Evolutionary conservation across 148 eudicot genomes (phyloP).

Genomic region (Suaeda aralocaspica): DNA sequence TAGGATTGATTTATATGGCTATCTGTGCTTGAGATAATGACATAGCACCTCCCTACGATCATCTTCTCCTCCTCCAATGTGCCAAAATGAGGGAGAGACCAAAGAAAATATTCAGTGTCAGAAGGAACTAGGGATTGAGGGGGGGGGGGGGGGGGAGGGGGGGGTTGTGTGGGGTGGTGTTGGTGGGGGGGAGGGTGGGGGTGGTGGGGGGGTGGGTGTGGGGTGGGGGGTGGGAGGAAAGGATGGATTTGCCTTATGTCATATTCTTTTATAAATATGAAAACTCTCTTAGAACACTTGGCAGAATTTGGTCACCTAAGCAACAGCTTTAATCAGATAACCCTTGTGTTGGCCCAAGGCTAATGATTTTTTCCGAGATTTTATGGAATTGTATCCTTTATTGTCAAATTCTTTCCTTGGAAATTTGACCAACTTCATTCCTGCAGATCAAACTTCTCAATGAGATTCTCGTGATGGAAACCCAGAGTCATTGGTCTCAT

Average conservation of each 20-base stretch:
- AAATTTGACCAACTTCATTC: neutral
- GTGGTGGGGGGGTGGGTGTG: too few relatives aligned
- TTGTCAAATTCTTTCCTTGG: neutral
- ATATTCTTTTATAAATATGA: neutral
- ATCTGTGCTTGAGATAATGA: neutral
- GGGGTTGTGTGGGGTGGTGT: too few relatives aligned
- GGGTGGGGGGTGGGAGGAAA: neutral
- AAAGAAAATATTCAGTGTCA: neutral
- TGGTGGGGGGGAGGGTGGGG: neutral
- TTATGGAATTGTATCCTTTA: neutral
- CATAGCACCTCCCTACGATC: neutral
- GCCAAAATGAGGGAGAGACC: neutral
- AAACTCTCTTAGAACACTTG: neutral
- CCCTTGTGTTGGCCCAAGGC: neutral
- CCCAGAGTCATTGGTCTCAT: neutral
- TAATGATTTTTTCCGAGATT: neutral
- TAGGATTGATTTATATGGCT: neutral
- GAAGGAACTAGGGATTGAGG: neutral
- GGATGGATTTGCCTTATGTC: neutral
- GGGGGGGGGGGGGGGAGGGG: neutral
- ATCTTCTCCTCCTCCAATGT: neutral
- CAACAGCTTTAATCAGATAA: neutral
- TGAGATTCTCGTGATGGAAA: neutral
- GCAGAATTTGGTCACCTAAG: neutral
- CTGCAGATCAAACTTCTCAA: neutral